phyloP scores from a whole-genome alignment of 164 flowering plant genomes.

The Dillenia suffruticosa region DNA sequence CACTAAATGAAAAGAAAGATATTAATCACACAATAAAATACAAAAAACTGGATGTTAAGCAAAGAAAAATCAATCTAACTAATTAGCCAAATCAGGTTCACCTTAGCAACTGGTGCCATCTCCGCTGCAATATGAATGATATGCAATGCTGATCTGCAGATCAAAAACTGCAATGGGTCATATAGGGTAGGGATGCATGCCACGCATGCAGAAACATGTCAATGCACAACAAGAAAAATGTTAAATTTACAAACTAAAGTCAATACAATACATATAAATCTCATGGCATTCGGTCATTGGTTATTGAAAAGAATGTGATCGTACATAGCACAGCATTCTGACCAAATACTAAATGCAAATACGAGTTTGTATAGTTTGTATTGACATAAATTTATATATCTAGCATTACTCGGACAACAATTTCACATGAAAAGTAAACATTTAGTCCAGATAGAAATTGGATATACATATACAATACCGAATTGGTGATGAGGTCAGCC shows the following conservation, averaged over 20 bases:
- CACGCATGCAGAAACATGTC: not conserved
- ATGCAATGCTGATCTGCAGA: conserved; percentile 70
- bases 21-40: not conserved
- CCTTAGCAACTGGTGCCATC: conserved; percentile 99
- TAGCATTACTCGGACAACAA: no score
- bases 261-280: not conserved
- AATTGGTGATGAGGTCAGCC: conserved; percentile 46
- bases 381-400: no score
- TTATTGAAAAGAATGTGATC: not conserved
- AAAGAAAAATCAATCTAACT: no score
- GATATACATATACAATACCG: conserved; percentile 31
- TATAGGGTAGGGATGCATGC: no score
- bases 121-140: conserved; percentile 94
- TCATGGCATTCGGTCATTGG: not conserved
- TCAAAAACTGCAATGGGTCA: conserved; percentile 17
- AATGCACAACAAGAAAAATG: not conserved
- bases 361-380: no score
- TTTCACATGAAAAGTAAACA: no score
- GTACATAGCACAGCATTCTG: no score
- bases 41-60: not conserved
- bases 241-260: not conserved
- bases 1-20: not conserved
- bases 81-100: conserved; percentile 15
- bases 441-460: no score
- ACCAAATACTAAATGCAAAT: no score